Conservation (phyloP, 352 stramenopile genomes). For the Phytophthora agathidicida region DNA sequence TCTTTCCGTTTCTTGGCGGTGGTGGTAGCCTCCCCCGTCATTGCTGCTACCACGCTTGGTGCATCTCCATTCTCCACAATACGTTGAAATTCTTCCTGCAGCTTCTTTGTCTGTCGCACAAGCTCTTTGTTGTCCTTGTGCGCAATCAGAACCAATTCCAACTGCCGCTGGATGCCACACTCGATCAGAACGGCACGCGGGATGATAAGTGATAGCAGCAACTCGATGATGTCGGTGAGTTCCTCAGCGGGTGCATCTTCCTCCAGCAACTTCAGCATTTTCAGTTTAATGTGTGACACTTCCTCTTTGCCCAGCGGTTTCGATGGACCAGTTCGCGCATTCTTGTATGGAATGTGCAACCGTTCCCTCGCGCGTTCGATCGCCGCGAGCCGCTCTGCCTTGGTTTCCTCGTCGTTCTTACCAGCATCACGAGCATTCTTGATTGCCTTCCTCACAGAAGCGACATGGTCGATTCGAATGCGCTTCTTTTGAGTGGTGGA, state of each 20-base stretch:
- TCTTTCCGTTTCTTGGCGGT: constrained; percentile 53
- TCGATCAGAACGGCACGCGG: constrained; percentile 77
- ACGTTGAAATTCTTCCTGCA: constrained; percentile 81
- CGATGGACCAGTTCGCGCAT: constrained; percentile 65
- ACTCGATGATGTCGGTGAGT: constrained; percentile 82
- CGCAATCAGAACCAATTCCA: constrained; percentile 77
- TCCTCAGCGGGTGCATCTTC: constrained; percentile 81
- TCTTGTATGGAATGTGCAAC: constrained; percentile 84
- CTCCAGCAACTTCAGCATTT: constrained; percentile 85
- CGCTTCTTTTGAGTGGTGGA: constrained; percentile 71
- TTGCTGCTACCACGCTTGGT: constrained; percentile 31
- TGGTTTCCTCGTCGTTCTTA: constrained; percentile 82
- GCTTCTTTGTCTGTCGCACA: constrained; percentile 78
- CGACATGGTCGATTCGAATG: constrained; percentile 87
- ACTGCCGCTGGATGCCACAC: constrained; percentile 71
- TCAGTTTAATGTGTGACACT: constrained; percentile 84
- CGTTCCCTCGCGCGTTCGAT: constrained; percentile 82
- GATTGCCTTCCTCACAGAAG: constrained; percentile 80
- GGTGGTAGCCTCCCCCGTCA: constrained; percentile 25
- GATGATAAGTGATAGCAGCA: constrained; percentile 82
- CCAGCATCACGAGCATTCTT: constrained; percentile 79
- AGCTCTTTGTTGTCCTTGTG: constrained; percentile 90
- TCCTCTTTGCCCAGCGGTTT: constrained; percentile 86
- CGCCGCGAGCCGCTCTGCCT: constrained; percentile 62
- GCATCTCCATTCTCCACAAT: constrained; percentile 64